Percentiles rank a stretch among this genome's conserved stretches.
Conservation (phyloP, 306 rosid species). For the Glycyrrhiza uralensis region DNA sequence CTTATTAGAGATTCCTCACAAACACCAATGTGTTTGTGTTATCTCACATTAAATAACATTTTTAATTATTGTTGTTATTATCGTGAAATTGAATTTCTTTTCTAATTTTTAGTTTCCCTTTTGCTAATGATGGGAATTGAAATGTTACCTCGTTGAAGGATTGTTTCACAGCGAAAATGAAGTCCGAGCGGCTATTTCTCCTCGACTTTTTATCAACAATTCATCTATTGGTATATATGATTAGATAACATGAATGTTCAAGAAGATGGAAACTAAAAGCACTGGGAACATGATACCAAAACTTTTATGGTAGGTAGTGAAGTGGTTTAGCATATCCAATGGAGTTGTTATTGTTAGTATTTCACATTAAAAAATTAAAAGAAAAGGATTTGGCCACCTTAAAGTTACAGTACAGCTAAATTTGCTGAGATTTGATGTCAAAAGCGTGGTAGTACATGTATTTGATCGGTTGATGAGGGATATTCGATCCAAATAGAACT, state of each 20-base stretch:
- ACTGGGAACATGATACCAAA: background rate
- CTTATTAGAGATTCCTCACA: background rate
- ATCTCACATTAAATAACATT: background rate
- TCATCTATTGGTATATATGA: background rate
- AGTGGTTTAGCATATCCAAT: background rate
- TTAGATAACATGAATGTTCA: slow-evolving; percentile 13
- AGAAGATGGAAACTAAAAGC: background rate
- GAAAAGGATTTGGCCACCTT: slow-evolving; percentile 8
- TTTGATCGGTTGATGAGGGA: background rate
- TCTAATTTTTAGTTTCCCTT: background rate
- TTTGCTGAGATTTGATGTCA: slow-evolving; percentile 22
- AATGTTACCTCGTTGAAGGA: slow-evolving; percentile 19
- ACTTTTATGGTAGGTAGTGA: slow-evolving; percentile 6
- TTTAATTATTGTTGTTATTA: background rate
- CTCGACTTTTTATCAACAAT: background rate
- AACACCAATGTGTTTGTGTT: background rate
- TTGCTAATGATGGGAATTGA: background rate
- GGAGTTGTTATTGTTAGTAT: slow-evolving; percentile 15
- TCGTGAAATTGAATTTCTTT: background rate
- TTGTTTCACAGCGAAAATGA: background rate
- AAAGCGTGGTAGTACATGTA: background rate
- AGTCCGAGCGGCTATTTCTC: background rate
- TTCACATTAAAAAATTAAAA: background rate
- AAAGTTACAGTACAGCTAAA: slow-evolving; percentile 14
- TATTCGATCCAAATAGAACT: background rate